phyloP scores from a whole-genome alignment of 2,329 filamentous ascomycete species.

The Exserohilum rostratum region DNA sequence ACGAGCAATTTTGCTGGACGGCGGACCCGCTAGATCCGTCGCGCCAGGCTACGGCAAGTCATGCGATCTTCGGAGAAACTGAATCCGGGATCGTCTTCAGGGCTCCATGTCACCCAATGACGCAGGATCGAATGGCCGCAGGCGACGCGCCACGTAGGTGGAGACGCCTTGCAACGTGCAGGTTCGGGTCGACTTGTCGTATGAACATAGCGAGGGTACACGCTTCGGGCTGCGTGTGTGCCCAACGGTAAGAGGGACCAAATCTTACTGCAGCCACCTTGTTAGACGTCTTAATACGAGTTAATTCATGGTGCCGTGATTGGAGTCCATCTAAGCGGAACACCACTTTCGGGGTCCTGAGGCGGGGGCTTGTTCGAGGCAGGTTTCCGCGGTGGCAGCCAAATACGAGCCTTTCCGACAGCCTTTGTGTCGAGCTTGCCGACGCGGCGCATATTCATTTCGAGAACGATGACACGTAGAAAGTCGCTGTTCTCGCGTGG shows the following conservation, averaged over 20 bases:
- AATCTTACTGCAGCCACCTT: constrained; percentile 6
- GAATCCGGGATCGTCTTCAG: constrained; percentile 21
- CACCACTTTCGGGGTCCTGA: constrained; percentile 30
- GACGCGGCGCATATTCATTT: constrained; percentile 70
- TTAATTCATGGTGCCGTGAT: constrained; percentile 26
- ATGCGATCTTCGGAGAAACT: constrained; percentile 24
- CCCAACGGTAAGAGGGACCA: constrained; percentile 25
- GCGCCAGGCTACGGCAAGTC: constrained; percentile 17
- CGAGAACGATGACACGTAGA: constrained; percentile 66
- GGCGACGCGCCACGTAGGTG: constrained; percentile 1
- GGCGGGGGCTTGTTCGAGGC: constrained; percentile 35
- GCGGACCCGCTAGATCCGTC: constrained; percentile 11
- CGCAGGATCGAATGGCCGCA: constrained; percentile 4
- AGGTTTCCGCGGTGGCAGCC: constrained; percentile 63
- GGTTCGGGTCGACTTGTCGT: constrained; percentile 7
- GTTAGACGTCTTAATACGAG: constrained; percentile 11
- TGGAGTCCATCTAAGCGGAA: constrained; percentile 48
- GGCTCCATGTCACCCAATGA: constrained; percentile 15
- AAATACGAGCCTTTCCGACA: constrained; percentile 63
- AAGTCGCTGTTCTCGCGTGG: constrained; percentile 69
- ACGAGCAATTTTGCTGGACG: constrained; percentile 10
- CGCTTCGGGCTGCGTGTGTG: constrained; percentile 20
- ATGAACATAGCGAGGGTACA: constrained; percentile 9
- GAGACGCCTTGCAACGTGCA: constrained; percentile 7
- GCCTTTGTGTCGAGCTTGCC: constrained; percentile 65